Percentiles rank a stretch among this genome's conserved stretches.
Evolutionary conservation across 2,329 filamentous ascomycete genomes (phyloP).

Genomic region (Colletotrichum cordylinicola): DNA sequence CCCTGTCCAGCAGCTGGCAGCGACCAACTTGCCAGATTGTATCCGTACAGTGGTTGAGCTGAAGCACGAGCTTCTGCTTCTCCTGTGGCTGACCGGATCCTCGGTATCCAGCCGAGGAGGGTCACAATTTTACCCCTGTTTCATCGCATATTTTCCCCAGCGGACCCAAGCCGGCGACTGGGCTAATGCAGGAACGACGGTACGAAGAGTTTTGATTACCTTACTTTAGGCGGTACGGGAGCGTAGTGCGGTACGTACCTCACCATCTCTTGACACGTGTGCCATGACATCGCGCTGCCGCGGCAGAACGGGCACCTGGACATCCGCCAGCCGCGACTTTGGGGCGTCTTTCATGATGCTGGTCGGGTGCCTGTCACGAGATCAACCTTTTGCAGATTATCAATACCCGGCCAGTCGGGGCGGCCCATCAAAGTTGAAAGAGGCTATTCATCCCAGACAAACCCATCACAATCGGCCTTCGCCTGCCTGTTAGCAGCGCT

Average conservation of each 20-base stretch:
- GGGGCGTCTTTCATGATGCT: not conserved
- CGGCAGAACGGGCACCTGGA: not conserved
- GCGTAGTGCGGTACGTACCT: not conserved
- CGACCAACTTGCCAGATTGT: not conserved
- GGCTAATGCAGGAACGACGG: constrained; percentile 23
- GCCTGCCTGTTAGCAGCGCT: not conserved
- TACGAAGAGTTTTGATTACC: constrained; percentile 17
- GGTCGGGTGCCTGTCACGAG: not conserved
- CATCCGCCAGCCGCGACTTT: not conserved
- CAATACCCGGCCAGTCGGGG: not conserved
- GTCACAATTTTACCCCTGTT: constrained; percentile 24
- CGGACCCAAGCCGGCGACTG: constrained; percentile 13
- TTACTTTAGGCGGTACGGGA: not conserved
- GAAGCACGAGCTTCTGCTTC: constrained; percentile 15
- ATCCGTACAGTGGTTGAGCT: not conserved
- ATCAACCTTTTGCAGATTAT: not conserved
- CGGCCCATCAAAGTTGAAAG: not conserved
- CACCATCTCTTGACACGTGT: constrained; percentile 8
- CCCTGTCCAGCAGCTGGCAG: not conserved
- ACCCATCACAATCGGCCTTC: not conserved
- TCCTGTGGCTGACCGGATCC: constrained; percentile 6
- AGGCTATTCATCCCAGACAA: not conserved
- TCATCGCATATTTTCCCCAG: constrained; percentile 21
- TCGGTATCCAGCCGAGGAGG: constrained; percentile 22
- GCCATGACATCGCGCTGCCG: constrained; percentile 13